Percentiles rank a stretch among this genome's conserved stretches.
These are phyloP conservation scores for Phytophthora meadii DNA, from an alignment of 352 stramenopile genomes.

Conservation along the genomic window DNA sequence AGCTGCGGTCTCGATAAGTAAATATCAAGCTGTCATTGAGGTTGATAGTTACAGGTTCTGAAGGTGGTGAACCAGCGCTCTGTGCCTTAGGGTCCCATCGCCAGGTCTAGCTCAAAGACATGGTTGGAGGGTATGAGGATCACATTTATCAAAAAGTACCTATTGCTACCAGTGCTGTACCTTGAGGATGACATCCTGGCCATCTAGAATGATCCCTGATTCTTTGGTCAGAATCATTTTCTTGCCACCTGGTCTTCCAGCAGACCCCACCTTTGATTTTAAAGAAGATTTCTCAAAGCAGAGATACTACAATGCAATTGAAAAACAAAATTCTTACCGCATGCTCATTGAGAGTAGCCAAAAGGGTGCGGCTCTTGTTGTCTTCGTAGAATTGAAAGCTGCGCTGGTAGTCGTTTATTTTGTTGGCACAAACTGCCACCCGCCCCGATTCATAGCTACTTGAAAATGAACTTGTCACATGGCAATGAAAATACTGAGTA, in stretches of 20 bases:
- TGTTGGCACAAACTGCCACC: conserved; percentile 76
- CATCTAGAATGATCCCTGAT: conserved; percentile 61
- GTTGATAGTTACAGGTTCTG: conserved; percentile 62
- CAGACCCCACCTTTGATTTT: conserved; percentile 58
- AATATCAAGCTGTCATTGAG: conserved; percentile 80
- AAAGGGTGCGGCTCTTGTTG: conserved; percentile 58
- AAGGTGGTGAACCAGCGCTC: conserved; percentile 62
- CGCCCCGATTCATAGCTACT: conserved; percentile 67
- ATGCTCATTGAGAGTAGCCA: conserved; percentile 75
- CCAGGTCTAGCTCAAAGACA: conserved; percentile 47
- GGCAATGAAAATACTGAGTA: neutral
- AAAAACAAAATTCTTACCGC: conserved; percentile 40
- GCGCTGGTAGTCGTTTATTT: conserved; percentile 70
- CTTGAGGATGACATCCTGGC: conserved; percentile 61
- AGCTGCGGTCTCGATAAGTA: conserved; percentile 67
- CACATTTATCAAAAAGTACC: neutral
- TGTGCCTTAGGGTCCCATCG: conserved; percentile 73
- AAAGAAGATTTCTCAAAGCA: neutral
- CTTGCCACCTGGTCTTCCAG: conserved; percentile 51
- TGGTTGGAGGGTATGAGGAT: neutral
- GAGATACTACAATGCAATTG: neutral
- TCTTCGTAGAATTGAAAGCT: conserved; percentile 78
- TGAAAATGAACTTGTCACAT: neutral
- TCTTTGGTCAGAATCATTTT: conserved; percentile 79
- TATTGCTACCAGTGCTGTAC: conserved; percentile 16